A percentile compares a stretch with the other conserved stretches of the same genome.
Conservation (phyloP, 116 monocot species). For the Posidonia oceanica region DNA sequence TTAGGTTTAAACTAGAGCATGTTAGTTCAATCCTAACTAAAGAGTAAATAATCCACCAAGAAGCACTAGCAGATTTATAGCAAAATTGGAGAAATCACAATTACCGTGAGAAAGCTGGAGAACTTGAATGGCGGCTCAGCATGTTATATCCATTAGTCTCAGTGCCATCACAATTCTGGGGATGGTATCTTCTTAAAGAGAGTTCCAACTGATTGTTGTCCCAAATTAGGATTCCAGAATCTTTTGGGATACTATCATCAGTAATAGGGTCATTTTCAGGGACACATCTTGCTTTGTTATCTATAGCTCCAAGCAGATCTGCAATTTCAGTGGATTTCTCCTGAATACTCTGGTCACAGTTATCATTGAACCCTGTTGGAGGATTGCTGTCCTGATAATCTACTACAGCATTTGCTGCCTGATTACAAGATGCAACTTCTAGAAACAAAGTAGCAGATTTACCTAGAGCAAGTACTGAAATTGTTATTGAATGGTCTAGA, state of each 20-base stretch:
- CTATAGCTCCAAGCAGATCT: slow-evolving; percentile 32
- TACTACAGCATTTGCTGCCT: neutral
- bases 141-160: no score
- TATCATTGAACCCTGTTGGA: neutral
- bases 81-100: neutral
- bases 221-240: neutral
- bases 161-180: no score
- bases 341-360: neutral
- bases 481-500: no score
- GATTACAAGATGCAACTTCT: neutral
- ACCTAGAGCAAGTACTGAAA: neutral
- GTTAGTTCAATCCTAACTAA: no score
- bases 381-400: neutral
- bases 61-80: no score
- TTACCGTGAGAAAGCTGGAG: slow-evolving; percentile 62
- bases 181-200: slow-evolving; percentile 46
- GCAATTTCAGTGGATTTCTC: slow-evolving; percentile 13
- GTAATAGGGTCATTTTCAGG: neutral
- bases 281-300: slow-evolving; percentile 9
- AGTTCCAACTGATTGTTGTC: slow-evolving; percentile 29
- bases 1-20: no score
- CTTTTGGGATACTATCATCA: neutral
- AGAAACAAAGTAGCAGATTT: neutral
- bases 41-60: no score
- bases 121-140: slow-evolving; percentile 63